Percentiles rank a stretch among this genome's conserved stretches.
Evolutionary conservation across 345 rosid genomes (phyloP).

Genomic region (Carallia pectinifolia): DNA sequence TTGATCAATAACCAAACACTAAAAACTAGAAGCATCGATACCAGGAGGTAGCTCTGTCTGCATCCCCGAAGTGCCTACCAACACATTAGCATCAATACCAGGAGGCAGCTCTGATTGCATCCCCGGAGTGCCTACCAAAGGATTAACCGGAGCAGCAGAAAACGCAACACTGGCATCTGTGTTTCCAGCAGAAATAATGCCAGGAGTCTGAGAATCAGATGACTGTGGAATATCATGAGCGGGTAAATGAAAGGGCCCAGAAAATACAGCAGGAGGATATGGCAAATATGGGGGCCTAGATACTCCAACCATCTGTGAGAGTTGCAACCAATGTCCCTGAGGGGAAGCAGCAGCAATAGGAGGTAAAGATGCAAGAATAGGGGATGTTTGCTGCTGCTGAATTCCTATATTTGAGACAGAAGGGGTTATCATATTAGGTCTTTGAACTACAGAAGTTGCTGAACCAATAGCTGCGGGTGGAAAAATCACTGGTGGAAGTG

Average conservation of each 20-base stretch:
- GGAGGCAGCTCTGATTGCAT: slow-evolving; percentile 48
- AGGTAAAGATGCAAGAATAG: slow-evolving; percentile 59
- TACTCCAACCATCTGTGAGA: slow-evolving; percentile 60
- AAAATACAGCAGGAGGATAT: slow-evolving; percentile 59
- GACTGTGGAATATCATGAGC: slow-evolving; percentile 42
- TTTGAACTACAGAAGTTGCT: slow-evolving; percentile 36
- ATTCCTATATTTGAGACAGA: slow-evolving; percentile 39
- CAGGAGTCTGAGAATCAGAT: slow-evolving; percentile 68
- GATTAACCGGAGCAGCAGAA: slow-evolving; percentile 43
- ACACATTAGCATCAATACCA: slow-evolving; percentile 73
- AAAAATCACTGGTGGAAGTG: slow-evolving; percentile 26
- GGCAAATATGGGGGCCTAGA: slow-evolving; percentile 59
- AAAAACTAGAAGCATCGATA: slow-evolving; percentile 71
- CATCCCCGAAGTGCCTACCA: slow-evolving; percentile 33
- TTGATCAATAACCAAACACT: slow-evolving; percentile 64
- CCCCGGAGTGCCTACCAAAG: slow-evolving; percentile 35
- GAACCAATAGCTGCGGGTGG: slow-evolving; percentile 45
- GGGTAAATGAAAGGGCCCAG: slow-evolving; percentile 55
- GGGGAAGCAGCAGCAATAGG: slow-evolving; percentile 56
- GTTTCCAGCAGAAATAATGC: slow-evolving; percentile 45
- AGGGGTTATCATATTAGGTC: slow-evolving; percentile 45
- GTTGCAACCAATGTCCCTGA: slow-evolving; percentile 77
- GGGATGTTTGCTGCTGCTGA: slow-evolving; percentile 64
- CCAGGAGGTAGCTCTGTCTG: slow-evolving; percentile 56
- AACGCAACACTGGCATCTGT: slow-evolving; percentile 35